Conservation (phyloP, 1,284 basidiomycete genomes). For the Mycena sp. region DNA sequence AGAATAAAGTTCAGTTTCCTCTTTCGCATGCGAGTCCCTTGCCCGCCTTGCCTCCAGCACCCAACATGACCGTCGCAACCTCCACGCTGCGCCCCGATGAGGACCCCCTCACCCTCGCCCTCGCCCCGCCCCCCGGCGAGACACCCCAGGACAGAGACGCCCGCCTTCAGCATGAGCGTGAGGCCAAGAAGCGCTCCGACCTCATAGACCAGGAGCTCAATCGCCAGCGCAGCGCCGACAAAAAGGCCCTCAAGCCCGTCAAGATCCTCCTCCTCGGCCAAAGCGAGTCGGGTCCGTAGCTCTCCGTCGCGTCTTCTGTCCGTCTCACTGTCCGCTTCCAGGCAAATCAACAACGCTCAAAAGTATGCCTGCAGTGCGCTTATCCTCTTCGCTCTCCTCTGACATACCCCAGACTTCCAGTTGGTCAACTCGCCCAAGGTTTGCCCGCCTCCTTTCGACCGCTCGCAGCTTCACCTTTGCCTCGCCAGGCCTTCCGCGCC, state of each 20-base stretch:
- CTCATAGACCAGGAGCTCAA: slow-evolving; percentile 76
- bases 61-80: slow-evolving; percentile 19
- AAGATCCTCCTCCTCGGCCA: slow-evolving; percentile 78
- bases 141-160: slow-evolving; percentile 56
- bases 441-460: slow-evolving; percentile 10
- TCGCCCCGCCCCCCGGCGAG: slow-evolving; percentile 70
- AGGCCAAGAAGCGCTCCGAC: slow-evolving; percentile 71
- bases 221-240: slow-evolving; percentile 57
- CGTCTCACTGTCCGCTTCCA: slow-evolving; percentile 33
- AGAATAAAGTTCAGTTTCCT: too few species aligned
- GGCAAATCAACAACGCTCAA: slow-evolving; percentile 74
- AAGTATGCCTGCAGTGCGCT: slow-evolving; percentile 47
- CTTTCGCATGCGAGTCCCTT: too few species aligned
- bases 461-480: background rate
- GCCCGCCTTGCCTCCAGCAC: too few species aligned
- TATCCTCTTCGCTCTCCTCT: background rate
- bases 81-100: slow-evolving; percentile 33
- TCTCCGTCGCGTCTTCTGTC: background rate
- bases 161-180: slow-evolving; percentile 62
- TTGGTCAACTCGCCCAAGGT: slow-evolving; percentile 69
- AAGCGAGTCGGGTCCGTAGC: slow-evolving; percentile 73
- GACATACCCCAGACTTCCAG: slow-evolving; percentile 65
- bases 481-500: slow-evolving; percentile 56
- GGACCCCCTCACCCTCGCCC: slow-evolving; percentile 62
- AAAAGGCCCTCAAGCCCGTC: slow-evolving; percentile 60